These are phyloP conservation scores for Talaromyces sp. DNA, from an alignment of 2,329 filamentous ascomycete genomes.

Conservation along the genomic window DNA sequence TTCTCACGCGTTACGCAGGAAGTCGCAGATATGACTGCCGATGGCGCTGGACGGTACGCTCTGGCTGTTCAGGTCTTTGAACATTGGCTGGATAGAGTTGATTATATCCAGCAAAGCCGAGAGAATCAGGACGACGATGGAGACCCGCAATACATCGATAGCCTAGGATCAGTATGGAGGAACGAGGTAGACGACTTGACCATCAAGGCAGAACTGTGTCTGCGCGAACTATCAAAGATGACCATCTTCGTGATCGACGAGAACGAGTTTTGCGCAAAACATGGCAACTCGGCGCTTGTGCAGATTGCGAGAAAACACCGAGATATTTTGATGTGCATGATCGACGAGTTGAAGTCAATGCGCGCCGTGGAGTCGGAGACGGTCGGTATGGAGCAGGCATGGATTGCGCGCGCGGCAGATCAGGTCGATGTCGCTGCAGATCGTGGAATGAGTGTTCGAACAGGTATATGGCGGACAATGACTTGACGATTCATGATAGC, in stretches of 20 bases:
- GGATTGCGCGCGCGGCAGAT: slow-evolving; percentile 33
- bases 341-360: slow-evolving; percentile 39
- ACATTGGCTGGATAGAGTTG: slow-evolving; percentile 35
- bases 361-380: slow-evolving; percentile 37
- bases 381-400: slow-evolving; percentile 35
- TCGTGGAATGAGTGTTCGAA: not conserved
- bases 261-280: slow-evolving; percentile 25
- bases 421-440: slow-evolving; percentile 2
- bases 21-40: slow-evolving; percentile 34
- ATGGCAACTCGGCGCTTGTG: slow-evolving; percentile 27
- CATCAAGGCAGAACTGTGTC: slow-evolving; percentile 36
- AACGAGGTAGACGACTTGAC: slow-evolving; percentile 32
- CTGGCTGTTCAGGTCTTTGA: slow-evolving; percentile 35
- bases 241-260: slow-evolving; percentile 33
- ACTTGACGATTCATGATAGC: not conserved
- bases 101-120: slow-evolving; percentile 27
- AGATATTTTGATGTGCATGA: slow-evolving; percentile 36
- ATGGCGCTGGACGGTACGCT: slow-evolving; percentile 32
- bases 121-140: not conserved
- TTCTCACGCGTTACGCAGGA: slow-evolving; percentile 43
- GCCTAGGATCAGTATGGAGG: slow-evolving; percentile 36
- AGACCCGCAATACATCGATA: slow-evolving; percentile 34
- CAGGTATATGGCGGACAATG: slow-evolving; percentile 3
- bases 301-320: slow-evolving; percentile 31
- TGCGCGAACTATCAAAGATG: slow-evolving; percentile 38